Base-by-base conservation (phyloP, 345 rosid species). In the Schrenkiella parvula region DNA sequence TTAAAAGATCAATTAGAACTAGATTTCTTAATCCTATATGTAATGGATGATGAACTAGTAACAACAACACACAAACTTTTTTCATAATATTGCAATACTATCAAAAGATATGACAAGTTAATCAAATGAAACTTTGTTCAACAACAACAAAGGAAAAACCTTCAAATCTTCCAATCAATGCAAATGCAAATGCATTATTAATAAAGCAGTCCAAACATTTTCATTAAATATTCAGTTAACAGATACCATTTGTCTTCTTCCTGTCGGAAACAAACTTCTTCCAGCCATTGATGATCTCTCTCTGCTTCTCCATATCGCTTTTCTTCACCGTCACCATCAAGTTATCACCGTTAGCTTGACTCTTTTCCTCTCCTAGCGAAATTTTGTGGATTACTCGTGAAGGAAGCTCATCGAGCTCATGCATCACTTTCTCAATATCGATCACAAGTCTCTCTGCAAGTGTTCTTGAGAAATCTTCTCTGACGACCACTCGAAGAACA, bases 391-490 rank as follows among this genome's bases (percentile, higher is more conserved):
- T 58, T 34, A 82, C n/a, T 70, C 29, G 82, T 0, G 87, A 81
- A 25, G 97, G 97, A 17, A 89, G 82, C 5, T 66, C 29, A 35
- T 93, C 98, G 0, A 93, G 86, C 58, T 93, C 98, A 25, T 76
- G 84, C 22, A 93, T 67, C 62, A 93, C 98, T 82, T 87, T 93
- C 4, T 76, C 63, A 23, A 93, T 80, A 82, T 93, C 98, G 3
- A 41, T 28, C 79, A 91, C 96, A 56, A 78, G 77, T 56, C 78
- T 66, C 83, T 89, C 90, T 0, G 96, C 98, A 0, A 92, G 80
- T 44, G 90, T 72, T 57, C 93, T 80, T 6, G 92, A 83, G 70
- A 92, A 89, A 63, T 92, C 98, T 82, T 89, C 98, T 44, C 98
- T 67, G 2, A 92, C 70, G 14, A 91, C 97, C 8, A 89, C 92